Evolutionary conservation across 2,329 filamentous ascomycete genomes (phyloP).

Genomic region (Ophiostoma montium): DNA sequence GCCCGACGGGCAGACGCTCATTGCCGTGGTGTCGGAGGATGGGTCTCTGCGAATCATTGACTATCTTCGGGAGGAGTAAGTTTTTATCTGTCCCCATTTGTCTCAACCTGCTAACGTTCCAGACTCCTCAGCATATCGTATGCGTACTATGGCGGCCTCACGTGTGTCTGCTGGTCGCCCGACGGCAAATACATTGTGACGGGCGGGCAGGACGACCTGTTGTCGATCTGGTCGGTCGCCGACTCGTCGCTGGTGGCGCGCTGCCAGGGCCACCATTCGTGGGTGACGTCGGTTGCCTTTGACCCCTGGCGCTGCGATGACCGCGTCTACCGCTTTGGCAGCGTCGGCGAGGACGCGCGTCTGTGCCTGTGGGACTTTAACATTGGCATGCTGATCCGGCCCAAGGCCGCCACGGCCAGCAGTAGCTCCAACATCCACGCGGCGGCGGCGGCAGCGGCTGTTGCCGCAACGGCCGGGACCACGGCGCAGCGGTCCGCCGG

Average conservation of each 20-base stretch:
- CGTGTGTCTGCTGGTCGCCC: conserved; percentile 93
- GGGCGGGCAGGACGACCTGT: conserved; percentile 87
- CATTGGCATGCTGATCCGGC: conserved; percentile 87
- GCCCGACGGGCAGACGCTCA: conserved; percentile 61
- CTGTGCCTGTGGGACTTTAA: conserved; percentile 95
- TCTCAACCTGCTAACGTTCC: neutral
- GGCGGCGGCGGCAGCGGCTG: neutral
- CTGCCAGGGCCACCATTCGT: conserved; percentile 90
- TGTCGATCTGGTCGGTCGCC: conserved; percentile 86
- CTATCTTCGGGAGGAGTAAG: conserved; percentile 72
- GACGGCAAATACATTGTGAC: conserved; percentile 93
- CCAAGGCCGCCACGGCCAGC: conserved; percentile 55
- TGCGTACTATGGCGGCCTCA: conserved; percentile 86
- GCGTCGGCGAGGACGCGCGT: conserved; percentile 85
- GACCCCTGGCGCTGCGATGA: conserved; percentile 97
- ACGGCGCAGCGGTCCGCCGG: conserved; percentile 22
- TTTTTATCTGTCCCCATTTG: neutral
- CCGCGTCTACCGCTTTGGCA: conserved; percentile 88
- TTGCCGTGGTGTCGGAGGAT: conserved; percentile 86
- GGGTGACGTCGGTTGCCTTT: conserved; percentile 87
- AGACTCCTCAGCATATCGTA: conserved; percentile 78
- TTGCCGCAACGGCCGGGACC: neutral
- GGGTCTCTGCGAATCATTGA: conserved; percentile 82
- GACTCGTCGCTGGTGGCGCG: conserved; percentile 70
- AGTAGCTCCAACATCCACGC: conserved; percentile 5